Evolutionary conservation across 768 basidiomycete species (phyloP).

Genomic region (Leccinellum rugosiceps): DNA sequence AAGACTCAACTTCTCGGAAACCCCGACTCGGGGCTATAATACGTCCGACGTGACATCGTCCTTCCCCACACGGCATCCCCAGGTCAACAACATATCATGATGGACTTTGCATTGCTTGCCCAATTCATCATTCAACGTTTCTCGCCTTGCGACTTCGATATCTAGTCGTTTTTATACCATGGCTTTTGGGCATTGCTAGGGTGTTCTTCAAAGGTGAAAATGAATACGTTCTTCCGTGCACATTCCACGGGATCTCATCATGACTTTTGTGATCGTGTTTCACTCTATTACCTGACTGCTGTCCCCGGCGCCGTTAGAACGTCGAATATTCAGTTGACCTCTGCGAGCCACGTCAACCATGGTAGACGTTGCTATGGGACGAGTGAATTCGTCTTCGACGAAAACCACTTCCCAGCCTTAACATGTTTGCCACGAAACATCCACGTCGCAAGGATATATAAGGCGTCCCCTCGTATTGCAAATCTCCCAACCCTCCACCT

Average conservation of each 20-base stretch:
- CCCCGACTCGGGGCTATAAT: no score
- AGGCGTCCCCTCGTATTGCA: neutral
- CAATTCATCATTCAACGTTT: neutral
- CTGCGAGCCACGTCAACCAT: neutral
- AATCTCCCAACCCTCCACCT: neutral
- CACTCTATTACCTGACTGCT: neutral
- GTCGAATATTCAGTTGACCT: neutral
- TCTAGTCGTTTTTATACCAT: neutral
- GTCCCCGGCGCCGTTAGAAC: neutral
- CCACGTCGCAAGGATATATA: constrained; percentile 9
- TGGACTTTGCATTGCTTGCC: no score
- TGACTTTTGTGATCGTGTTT: neutral
- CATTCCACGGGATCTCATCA: neutral
- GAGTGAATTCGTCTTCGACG: neutral
- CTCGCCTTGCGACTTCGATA: neutral
- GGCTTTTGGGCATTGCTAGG: neutral
- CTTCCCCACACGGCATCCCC: neutral
- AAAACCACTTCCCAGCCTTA: neutral
- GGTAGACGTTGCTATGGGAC: neutral
- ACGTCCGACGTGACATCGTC: neutral
- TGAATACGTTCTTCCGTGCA: neutral
- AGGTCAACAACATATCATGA: no score
- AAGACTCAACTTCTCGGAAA: neutral
- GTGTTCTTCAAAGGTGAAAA: neutral
- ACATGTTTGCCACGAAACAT: constrained; percentile 6